Base-by-base conservation (phyloP, 129 eudicot genomes). In the Tanacetum coccineum region DNA sequence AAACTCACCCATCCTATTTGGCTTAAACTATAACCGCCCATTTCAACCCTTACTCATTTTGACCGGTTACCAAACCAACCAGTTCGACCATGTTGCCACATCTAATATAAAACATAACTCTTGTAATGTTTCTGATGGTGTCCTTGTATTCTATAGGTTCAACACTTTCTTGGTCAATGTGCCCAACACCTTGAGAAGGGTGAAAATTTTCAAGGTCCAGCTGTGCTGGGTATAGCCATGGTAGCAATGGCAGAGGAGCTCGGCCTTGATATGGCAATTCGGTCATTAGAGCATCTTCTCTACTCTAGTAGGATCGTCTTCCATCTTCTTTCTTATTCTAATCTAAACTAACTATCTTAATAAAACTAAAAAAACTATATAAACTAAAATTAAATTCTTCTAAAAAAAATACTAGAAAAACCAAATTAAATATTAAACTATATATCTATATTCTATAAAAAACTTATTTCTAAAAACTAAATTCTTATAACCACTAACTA, bases 141-240 rank as follows among this genome's bases (percentile, higher is more conserved):
- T 32, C n/a, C 40, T 58, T 58, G 12, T 58, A n/a, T 21, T n/a
- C 21, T 49, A 14, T 56, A 92, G 98, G 99, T 94, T 10, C 99
- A 94, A 78, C 95, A 87, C 75, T 82, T 94, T 70, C 88, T 94
- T 40, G 97, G 99, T 68, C 97, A 94, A 62, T 93, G 98, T 76
- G 96, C 94, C 0, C 93, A 84, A 54, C 99, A 94, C 92, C 92
- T 89, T 66, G 99, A 89, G 66, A 94, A 94, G 75, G 88, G 95
- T 59, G 97, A 94, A 87, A 84, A 85, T 30, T 88, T 78, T 64
- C 99, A 94, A 73, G 99, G 99, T 36, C 95, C 99, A 50, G 99
- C 99, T 73, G 99, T 94, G n/a, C 83, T 94, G 46, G 99, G 99
- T 55, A 94, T 94, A 53, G 99, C 99, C 60, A 89, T 94, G 99